phyloP scores from a whole-genome alignment of 2,329 filamentous ascomycete species.

The Ceratocystis cubensis region DNA sequence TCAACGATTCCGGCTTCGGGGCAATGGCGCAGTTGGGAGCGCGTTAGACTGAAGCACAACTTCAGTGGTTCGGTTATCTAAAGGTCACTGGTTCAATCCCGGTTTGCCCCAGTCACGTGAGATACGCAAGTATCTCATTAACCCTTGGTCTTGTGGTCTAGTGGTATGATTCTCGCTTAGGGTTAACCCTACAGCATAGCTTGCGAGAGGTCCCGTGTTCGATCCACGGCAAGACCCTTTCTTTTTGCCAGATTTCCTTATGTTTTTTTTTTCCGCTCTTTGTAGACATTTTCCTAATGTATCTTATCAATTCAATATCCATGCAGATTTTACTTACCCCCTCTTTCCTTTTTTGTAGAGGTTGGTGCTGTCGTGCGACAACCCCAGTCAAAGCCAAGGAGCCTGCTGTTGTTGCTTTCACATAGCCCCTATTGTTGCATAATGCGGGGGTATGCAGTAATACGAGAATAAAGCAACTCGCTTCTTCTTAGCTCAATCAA shows the following conservation, averaged over 20 bases:
- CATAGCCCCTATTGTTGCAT: slow-evolving; percentile 12
- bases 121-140: not conserved
- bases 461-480: not conserved
- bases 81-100: slow-evolving; percentile 22
- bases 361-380: not conserved
- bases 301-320: not conserved
- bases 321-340: not conserved
- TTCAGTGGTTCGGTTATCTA: slow-evolving; percentile 21
- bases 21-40: slow-evolving; percentile 22
- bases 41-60: slow-evolving; percentile 20
- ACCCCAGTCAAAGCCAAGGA: too few species aligned
- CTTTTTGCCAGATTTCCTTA: not conserved
- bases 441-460: slow-evolving; percentile 14
- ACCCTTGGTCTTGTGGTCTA: slow-evolving; percentile 42
- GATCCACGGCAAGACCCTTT: slow-evolving; percentile 23
- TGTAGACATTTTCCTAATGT: not conserved
- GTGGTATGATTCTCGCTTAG: slow-evolving; percentile 63
- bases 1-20: not conserved
- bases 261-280: not conserved
- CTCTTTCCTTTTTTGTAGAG: not conserved
- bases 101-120: slow-evolving; percentile 19
- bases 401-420: too few species aligned
- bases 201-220: slow-evolving; percentile 25
- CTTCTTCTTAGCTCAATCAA: not conserved
- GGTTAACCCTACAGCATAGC: slow-evolving; percentile 32